phyloP scores from a whole-genome alignment of 345 rosid species.

The Pugionium dolabratum region DNA sequence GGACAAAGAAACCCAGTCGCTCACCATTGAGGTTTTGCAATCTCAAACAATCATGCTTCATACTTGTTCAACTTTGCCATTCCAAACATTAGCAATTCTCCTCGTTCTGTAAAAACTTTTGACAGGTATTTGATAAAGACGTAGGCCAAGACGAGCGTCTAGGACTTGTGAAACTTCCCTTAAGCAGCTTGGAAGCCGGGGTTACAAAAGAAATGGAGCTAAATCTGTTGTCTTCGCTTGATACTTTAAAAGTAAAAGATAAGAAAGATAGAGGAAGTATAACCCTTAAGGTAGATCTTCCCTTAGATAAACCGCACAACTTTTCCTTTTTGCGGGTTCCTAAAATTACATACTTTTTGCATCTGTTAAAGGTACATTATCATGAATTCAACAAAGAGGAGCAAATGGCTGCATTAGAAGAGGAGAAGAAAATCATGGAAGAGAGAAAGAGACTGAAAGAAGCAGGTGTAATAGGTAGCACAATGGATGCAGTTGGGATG shows the following conservation, averaged over 20 bases:
- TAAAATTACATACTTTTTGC: constrained; percentile 29
- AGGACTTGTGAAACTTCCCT: constrained; percentile 74
- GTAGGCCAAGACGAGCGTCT: constrained; percentile 92
- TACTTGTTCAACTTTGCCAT: constrained; percentile 16
- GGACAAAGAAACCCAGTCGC: constrained; percentile 94
- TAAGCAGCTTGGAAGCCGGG: constrained; percentile 60
- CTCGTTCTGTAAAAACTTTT: not conserved
- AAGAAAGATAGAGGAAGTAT: constrained; percentile 92
- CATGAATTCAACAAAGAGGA: constrained; percentile 87
- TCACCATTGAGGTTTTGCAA: constrained; percentile 67
- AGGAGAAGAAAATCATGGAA: constrained; percentile 84
- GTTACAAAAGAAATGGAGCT: constrained; percentile 57
- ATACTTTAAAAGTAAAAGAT: constrained; percentile 88
- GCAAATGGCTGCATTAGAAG: constrained; percentile 78
- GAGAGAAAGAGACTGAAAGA: constrained; percentile 83
- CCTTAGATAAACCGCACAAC: constrained; percentile 1
- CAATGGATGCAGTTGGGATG: constrained; percentile 70
- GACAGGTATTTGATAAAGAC: constrained; percentile 88
- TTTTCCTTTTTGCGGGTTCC: not conserved
- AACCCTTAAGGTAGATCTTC: constrained; percentile 66
- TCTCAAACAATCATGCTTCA: not conserved
- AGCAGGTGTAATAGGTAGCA: constrained; percentile 93
- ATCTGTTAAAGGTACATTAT: constrained; percentile 53
- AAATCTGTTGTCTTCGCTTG: constrained; percentile 81
- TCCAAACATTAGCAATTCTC: not conserved